These are phyloP conservation scores for Lactifluus pinguis DNA, from an alignment of 768 basidiomycete genomes.

Conservation along the genomic window DNA sequence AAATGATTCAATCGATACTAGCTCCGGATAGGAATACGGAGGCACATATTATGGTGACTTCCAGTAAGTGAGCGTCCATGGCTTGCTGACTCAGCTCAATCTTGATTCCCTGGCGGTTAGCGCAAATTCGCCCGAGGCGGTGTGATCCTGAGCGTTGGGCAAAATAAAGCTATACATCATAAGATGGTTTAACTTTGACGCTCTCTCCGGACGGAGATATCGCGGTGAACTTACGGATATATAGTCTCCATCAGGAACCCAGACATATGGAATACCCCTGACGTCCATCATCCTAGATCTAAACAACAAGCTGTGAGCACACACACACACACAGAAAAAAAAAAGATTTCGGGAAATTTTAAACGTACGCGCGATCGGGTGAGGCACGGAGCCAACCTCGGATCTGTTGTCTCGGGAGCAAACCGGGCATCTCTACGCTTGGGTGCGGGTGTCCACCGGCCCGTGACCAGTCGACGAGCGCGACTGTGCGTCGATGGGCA, in stretches of 20 bases:
- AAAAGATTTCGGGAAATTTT: too few species aligned
- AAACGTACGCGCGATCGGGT: slow-evolving; percentile 13
- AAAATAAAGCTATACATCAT: slow-evolving; percentile 5
- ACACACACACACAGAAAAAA: too few species aligned
- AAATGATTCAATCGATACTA: slow-evolving; percentile 10
- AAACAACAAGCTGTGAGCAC: neutral
- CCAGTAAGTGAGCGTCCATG: slow-evolving; percentile 13
- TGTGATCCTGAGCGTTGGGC: neutral
- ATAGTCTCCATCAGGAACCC: slow-evolving; percentile 16
- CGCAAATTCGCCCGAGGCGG: slow-evolving; percentile 10
- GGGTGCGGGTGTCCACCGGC: neutral
- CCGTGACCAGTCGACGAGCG: slow-evolving; percentile 13
- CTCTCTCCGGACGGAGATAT: neutral
- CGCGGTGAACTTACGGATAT: slow-evolving; percentile 13
- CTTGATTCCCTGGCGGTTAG: slow-evolving; percentile 8
- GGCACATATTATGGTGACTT: slow-evolving; percentile 17
- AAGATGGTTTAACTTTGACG: neutral
- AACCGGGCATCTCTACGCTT: slow-evolving; percentile 17
- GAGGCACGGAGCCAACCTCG: slow-evolving; percentile 15
- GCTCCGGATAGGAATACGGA: slow-evolving; percentile 19
- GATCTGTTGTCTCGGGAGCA: slow-evolving; percentile 9
- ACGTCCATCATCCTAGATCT: slow-evolving; percentile 18
- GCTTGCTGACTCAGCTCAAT: slow-evolving; percentile 17
- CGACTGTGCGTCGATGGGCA: slow-evolving; percentile 13
- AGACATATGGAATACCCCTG: slow-evolving; percentile 13